phyloP scores from a whole-genome alignment of 177 flowering plant species.

The Vitis hybrid region DNA sequence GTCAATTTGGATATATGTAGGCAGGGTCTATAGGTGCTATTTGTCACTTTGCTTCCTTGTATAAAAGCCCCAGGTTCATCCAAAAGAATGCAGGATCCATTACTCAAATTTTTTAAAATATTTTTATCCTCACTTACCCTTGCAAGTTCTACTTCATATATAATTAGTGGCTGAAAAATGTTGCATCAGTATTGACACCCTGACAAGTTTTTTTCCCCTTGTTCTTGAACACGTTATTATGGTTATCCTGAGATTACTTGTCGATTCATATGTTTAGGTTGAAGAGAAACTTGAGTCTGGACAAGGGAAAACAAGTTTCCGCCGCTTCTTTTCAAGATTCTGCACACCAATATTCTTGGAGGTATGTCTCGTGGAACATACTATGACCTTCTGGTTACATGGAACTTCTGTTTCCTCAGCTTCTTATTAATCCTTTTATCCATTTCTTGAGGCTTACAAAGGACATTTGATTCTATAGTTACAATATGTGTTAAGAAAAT shows the following conservation, averaged over 20 bases:
- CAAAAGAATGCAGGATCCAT: no score
- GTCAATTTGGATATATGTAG: no score
- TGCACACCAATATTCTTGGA: conserved; percentile 94
- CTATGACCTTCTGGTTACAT: background rate
- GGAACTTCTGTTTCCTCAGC: background rate
- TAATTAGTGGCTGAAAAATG: background rate
- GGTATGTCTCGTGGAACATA: conserved; percentile 36
- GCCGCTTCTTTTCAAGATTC: conserved; percentile 91
- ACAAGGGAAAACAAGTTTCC: conserved; percentile 76
- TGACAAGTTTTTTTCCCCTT: no score
- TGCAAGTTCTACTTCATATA: background rate
- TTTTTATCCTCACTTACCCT: background rate
- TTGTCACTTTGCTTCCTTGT: no score
- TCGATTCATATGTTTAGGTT: conserved; percentile 45
- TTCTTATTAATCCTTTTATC: background rate
- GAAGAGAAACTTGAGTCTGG: conserved; percentile 94
- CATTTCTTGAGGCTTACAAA: background rate
- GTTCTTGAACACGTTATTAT: background rate
- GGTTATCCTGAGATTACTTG: background rate
- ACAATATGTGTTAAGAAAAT: no score
- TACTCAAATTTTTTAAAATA: no score
- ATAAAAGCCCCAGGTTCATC: no score
- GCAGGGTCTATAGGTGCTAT: no score
- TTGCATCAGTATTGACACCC: no score
- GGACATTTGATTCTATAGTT: background rate